Conservation (phyloP, 352 stramenopile genomes). For the Pythium oligandrum region DNA sequence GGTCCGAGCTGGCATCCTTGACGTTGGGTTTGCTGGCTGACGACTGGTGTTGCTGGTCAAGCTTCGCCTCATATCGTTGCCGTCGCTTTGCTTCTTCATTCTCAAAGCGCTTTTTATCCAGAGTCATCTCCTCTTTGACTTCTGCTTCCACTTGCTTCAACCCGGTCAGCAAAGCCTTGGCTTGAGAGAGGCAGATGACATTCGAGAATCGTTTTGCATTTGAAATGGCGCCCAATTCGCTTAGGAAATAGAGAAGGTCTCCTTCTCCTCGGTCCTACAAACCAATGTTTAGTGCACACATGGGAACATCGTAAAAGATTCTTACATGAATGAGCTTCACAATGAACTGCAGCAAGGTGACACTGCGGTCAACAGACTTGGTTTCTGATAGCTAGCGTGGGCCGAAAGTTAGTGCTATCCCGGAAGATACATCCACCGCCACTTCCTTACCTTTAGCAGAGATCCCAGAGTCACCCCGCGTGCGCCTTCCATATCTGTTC, state of each 20-base stretch:
- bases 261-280: conserved; percentile 60
- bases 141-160: conserved; percentile 54
- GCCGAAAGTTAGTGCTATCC: not conserved
- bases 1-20: not conserved
- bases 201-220: conserved; percentile 72
- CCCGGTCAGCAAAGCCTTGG: conserved; percentile 38
- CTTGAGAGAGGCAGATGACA: conserved; percentile 55
- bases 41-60: not conserved
- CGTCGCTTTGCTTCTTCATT: conserved; percentile 26
- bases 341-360: conserved; percentile 75
- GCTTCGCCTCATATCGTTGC: not conserved
- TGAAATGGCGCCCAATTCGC: conserved; percentile 44
- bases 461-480: conserved; percentile 66
- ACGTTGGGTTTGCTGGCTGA: not conserved
- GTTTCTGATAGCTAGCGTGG: conserved; percentile 61
- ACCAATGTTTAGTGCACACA: not conserved
- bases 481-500: conserved; percentile 63
- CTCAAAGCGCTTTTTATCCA: conserved; percentile 48
- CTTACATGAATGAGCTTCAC: conserved; percentile 73
- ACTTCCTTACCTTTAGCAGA: conserved; percentile 54
- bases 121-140: conserved; percentile 69
- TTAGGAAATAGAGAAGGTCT: conserved; percentile 61
- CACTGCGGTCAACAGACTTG: conserved; percentile 71
- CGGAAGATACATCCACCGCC: not conserved
- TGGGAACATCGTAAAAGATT: not conserved